These are phyloP conservation scores for Kuraishia cidri DNA, from an alignment of 805 yeast genomes.

Conservation along the genomic window DNA sequence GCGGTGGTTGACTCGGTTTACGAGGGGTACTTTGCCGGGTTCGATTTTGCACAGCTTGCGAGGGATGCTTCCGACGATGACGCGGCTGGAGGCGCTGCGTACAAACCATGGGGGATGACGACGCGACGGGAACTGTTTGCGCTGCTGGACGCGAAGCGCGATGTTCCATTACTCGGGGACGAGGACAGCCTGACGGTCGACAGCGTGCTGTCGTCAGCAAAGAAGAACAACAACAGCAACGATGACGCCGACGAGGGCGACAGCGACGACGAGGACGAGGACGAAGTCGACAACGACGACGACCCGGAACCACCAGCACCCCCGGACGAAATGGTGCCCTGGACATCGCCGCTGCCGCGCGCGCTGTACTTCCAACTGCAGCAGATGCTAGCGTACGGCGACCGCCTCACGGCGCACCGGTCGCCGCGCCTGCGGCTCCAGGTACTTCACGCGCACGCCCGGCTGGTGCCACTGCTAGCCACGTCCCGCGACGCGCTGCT, in stretches of 20 bases:
- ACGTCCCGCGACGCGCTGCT: slow-evolving; percentile 33
- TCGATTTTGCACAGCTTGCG: slow-evolving; percentile 14
- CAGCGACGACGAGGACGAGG: slow-evolving; percentile 30
- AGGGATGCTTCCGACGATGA: slow-evolving; percentile 5
- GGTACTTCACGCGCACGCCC: slow-evolving; percentile 39
- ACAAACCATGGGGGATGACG: slow-evolving; percentile 55
- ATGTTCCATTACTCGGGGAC: slow-evolving; percentile 10
- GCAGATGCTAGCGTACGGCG: slow-evolving; percentile 60
- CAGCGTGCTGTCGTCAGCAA: too few species aligned
- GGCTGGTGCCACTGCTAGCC: slow-evolving; percentile 43
- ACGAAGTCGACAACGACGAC: slow-evolving; percentile 14
- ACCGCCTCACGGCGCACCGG: slow-evolving; percentile 57
- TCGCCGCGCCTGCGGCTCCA: slow-evolving; percentile 48
- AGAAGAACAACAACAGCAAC: too few species aligned
- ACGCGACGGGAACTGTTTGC: slow-evolving; percentile 31
- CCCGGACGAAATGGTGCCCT: slow-evolving; percentile 22
- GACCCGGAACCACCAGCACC: slow-evolving; percentile 9
- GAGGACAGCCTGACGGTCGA: too few species aligned
- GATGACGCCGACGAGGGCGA: slow-evolving; percentile 18
- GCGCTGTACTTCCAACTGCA: slow-evolving; percentile 49
- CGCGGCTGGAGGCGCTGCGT: slow-evolving; percentile 17
- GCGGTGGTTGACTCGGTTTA: slow-evolving; percentile 43
- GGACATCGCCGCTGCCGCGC: slow-evolving; percentile 65
- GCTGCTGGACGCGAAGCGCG: slow-evolving; percentile 28
- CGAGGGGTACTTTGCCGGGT: slow-evolving; percentile 21